These are phyloP conservation scores for Pythium chondricola DNA, from an alignment of 352 stramenopile genomes.

Conservation along the genomic window DNA sequence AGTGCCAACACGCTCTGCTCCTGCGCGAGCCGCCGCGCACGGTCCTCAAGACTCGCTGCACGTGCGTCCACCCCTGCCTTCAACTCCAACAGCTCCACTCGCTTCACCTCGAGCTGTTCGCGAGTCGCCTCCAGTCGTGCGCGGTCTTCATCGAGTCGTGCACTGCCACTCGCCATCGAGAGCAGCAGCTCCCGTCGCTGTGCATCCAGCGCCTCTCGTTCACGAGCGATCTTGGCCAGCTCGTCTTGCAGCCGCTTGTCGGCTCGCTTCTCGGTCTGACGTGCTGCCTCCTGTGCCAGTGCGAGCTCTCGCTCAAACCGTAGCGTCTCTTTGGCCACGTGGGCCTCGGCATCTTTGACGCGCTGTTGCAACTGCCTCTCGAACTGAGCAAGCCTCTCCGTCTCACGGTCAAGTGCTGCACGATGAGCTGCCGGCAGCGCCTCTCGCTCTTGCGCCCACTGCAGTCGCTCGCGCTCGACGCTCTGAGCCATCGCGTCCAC, in stretches of 20 bases:
- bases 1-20: conserved; percentile 39
- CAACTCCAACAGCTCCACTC: conserved; percentile 55
- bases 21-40: conserved; percentile 34
- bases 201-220: conserved; percentile 65
- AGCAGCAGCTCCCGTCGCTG: conserved; percentile 62
- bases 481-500: conserved; percentile 23
- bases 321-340: conserved; percentile 32
- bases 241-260: conserved; percentile 58
- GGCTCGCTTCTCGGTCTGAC: conserved; percentile 46
- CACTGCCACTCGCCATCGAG: conserved; percentile 38
- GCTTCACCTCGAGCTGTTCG: conserved; percentile 46
- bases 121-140: conserved; percentile 53
- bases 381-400: conserved; percentile 60
- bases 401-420: conserved; percentile 44
- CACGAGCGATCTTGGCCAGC: conserved; percentile 53
- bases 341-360: conserved; percentile 45
- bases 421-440: conserved; percentile 58
- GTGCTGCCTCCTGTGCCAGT: conserved; percentile 23
- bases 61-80: conserved; percentile 44
- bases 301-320: conserved; percentile 34
- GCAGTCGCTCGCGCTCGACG: conserved; percentile 33
- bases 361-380: conserved; percentile 44
- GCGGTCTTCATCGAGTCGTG: conserved; percentile 63
- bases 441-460: conserved; percentile 36
- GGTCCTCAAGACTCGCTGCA: conserved; percentile 42